Conservation (phyloP, 768 basidiomycete species). For the Glaciozyma martinii region DNA sequence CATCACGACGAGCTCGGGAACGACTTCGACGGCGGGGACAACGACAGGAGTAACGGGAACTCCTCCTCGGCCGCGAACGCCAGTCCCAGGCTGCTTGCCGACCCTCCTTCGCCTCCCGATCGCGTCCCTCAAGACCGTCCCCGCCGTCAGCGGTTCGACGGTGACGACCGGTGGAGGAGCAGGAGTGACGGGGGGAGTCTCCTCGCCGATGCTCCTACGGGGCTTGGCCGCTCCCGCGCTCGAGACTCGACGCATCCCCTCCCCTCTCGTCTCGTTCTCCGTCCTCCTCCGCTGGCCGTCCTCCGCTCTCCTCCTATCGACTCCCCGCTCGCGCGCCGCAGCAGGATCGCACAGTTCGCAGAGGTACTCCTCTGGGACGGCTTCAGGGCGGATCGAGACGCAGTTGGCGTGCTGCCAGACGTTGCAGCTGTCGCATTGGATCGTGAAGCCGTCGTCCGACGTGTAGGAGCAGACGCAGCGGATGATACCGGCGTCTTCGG, state of each 20-base stretch:
- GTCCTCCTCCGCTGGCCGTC: constrained; percentile 41
- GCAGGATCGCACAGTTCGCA: constrained; percentile 61
- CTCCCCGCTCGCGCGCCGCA: constrained; percentile 35
- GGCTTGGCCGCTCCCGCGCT: neutral
- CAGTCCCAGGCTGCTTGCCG: neutral
- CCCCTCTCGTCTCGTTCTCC: constrained; percentile 13
- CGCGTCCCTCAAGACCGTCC: no score
- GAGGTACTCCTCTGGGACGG: constrained; percentile 63
- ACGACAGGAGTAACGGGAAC: no score
- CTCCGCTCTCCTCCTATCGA: constrained; percentile 48
- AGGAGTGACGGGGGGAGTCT: neutral
- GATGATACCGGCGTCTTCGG: constrained; percentile 35
- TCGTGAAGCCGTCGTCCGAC: constrained; percentile 73
- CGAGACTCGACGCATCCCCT: neutral
- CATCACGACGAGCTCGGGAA: neutral
- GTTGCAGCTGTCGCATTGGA: constrained; percentile 72
- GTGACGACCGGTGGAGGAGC: no score
- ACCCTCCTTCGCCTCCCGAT: neutral
- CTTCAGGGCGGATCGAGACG: constrained; percentile 39
- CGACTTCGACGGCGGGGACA: neutral
- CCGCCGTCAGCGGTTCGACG: no score
- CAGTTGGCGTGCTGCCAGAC: constrained; percentile 80
- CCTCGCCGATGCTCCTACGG: neutral
- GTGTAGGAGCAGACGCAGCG: constrained; percentile 64
- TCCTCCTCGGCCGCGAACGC: no score